Evolutionary conservation across 768 basidiomycete species (phyloP), one percentile per base, ranked within the genome.

Genomic region (Tephrocybe sp.): DNA sequence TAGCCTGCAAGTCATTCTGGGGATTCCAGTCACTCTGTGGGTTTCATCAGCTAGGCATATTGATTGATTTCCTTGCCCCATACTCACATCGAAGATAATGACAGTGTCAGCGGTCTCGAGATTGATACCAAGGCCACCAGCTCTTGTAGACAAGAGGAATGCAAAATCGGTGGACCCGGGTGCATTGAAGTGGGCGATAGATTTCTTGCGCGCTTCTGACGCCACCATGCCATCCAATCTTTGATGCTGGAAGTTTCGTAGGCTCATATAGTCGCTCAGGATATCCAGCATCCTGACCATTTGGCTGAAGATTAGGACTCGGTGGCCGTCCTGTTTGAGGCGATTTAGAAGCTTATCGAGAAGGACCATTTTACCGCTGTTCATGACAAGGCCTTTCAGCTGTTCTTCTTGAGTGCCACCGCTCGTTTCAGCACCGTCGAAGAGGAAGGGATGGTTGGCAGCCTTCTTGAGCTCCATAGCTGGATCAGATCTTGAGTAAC

Each of bases 221-320:
- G 93, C 78, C 7, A 98, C 92, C 84, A 88, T 87, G 62, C 95
- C 97, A 62, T 99, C 97, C 30, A 99, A 75, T 11, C 97, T 86
- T 66, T 98, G 97, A 69, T 94, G 89, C 53, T 83, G 82, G 61
- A 95, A 98, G 31, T 90, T 89, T 41, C 97, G 80, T 48, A 94
- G 73, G 33, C 73, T 71, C 86, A 98, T 93, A 70, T 97, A 98
- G 68, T 99, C 97, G 56, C 91, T 94, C 60, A 99, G 82, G 65
- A 99, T 98, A 70, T 99, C 97, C 38, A 99, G 78, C 84, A 98
- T 91, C 51, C 97, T 84, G 51, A 98, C 94, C 97, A 99, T 99
- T 69, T 97, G 93, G 61, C 94, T 97, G 76, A 99, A 99, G 60
- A 99, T 98, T 59, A 99, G 79, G 22, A 99, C 97, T 42, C 97